phyloP scores from a whole-genome alignment of 495 filamentous ascomycete species.

The Alectoria sarmentosa region DNA sequence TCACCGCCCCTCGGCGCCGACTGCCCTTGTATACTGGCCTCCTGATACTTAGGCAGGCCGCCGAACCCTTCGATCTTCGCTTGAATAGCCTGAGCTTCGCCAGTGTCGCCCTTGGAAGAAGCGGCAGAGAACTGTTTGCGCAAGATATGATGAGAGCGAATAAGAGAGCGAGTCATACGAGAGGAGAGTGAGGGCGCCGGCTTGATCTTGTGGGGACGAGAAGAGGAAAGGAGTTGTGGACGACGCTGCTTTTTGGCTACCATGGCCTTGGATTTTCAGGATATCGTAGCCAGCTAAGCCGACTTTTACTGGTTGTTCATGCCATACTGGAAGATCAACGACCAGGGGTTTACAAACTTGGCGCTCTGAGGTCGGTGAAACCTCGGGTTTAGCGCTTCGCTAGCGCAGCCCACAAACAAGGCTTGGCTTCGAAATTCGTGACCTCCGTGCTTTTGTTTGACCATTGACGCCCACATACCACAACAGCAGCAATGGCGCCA shows the following conservation, averaged over 20 bases:
- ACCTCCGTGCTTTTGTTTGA: slow-evolving; percentile 38
- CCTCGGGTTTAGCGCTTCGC: slow-evolving; percentile 15
- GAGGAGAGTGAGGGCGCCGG: slow-evolving; percentile 61
- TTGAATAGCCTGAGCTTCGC: slow-evolving; percentile 47
- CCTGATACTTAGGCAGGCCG: slow-evolving; percentile 78
- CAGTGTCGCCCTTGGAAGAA: slow-evolving; percentile 51
- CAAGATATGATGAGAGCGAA: slow-evolving; percentile 77
- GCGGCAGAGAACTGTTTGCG: slow-evolving; percentile 72
- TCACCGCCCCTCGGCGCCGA: slow-evolving; percentile 80
- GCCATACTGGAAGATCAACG: slow-evolving; percentile 1
- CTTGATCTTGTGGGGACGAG: slow-evolving; percentile 55
- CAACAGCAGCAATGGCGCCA: slow-evolving; percentile 63
- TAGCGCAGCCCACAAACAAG: slow-evolving; percentile 39
- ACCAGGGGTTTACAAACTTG: background rate
- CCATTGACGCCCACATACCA: slow-evolving; percentile 34
- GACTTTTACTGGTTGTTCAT: background rate
- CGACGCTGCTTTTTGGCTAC: slow-evolving; percentile 31
- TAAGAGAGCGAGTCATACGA: slow-evolving; percentile 70
- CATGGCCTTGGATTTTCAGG: slow-evolving; percentile 28
- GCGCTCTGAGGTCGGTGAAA: background rate
- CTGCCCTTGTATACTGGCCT: slow-evolving; percentile 84
- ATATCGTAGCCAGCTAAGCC: slow-evolving; percentile 7
- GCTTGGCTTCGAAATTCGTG: slow-evolving; percentile 42
- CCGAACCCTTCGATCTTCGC: slow-evolving; percentile 59
- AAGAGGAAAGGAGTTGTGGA: slow-evolving; percentile 48